A percentile compares a stretch with the other conserved stretches of the same genome.
Evolutionary conservation across 345 rosid species (phyloP).

Genomic region (Populus pruinosa): DNA sequence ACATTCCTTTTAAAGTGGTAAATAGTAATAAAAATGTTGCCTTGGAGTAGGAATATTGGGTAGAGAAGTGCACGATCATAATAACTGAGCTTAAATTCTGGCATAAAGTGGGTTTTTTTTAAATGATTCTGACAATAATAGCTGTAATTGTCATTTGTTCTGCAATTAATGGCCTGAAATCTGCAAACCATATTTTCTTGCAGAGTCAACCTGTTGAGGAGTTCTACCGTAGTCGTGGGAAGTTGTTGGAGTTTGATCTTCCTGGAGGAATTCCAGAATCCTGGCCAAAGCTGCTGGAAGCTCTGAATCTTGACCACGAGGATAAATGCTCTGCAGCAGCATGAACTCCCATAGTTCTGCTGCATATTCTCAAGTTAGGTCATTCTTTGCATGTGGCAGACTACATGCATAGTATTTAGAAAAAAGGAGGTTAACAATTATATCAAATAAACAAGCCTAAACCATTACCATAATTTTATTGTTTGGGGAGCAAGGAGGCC

Average conservation of each 20-base stretch:
- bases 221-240: slow-evolving; percentile 74
- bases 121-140: background rate
- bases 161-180: background rate
- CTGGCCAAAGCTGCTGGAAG: slow-evolving; percentile 90
- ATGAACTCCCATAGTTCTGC: slow-evolving; percentile 23
- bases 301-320: slow-evolving; percentile 62
- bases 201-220: slow-evolving; percentile 94
- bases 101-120: background rate
- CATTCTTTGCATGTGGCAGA: slow-evolving; percentile 56
- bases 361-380: slow-evolving; percentile 24
- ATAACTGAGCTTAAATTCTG: background rate
- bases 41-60: background rate
- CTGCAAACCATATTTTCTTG: slow-evolving; percentile 16
- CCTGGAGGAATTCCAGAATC: slow-evolving; percentile 99
- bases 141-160: background rate
- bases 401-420: slow-evolving; percentile 33
- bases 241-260: slow-evolving; percentile 77
- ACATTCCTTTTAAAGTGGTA: background rate
- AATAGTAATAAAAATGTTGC: background rate
- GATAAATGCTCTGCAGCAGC: slow-evolving; percentile 66
- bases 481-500: slow-evolving; percentile 12
- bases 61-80: background rate
- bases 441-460: slow-evolving; percentile 10
- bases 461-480: slow-evolving; percentile 3
- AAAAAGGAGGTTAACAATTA: slow-evolving; percentile 6